Percentiles rank a stretch among this genome's conserved stretches.
Conservation (phyloP, 768 basidiomycete species). For the Calocybe indica region DNA sequence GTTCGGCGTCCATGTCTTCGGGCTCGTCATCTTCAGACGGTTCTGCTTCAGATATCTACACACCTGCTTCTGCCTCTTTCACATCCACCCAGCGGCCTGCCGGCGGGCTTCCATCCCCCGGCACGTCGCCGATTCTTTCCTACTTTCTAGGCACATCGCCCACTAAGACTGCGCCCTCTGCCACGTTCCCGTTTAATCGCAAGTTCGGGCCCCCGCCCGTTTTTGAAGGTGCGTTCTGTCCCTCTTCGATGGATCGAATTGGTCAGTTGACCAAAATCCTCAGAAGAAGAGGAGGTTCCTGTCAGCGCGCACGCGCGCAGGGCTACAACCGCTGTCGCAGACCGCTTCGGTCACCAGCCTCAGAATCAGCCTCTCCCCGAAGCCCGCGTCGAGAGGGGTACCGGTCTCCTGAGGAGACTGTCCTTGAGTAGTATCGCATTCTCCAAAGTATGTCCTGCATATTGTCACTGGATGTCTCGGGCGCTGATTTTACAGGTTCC, state of each 20-base stretch:
- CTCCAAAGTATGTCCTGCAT: conserved; percentile 37
- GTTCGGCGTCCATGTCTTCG: conserved; percentile 62
- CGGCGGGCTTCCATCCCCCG: conserved; percentile 45
- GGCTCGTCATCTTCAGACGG: conserved; percentile 48
- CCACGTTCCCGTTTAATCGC: conserved; percentile 53
- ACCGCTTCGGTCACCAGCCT: conserved; percentile 43
- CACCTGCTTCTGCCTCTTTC: conserved; percentile 42
- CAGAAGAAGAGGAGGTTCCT: conserved; percentile 33
- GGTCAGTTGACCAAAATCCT: conserved; percentile 24
- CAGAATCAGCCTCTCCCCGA: conserved; percentile 35
- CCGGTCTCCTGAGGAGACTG: conserved; percentile 67
- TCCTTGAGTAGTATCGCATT: conserved; percentile 59
- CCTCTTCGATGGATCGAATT: not conserved
- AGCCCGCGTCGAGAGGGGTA: conserved; percentile 56
- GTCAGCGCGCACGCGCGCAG: conserved; percentile 50
- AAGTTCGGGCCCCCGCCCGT: conserved; percentile 51
- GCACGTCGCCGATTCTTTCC: conserved; percentile 64
- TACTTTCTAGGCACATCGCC: conserved; percentile 65
- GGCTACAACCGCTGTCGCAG: conserved; percentile 49
- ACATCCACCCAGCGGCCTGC: conserved; percentile 24
- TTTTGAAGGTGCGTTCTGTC: conserved; percentile 47
- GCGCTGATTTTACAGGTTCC: conserved; percentile 8
- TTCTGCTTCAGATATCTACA: conserved; percentile 46
- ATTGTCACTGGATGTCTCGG: not conserved
- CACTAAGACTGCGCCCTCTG: conserved; percentile 39